phyloP scores from a whole-genome alignment of 2,329 filamentous ascomycete genomes.

The Pseudocercospora eumusae region DNA sequence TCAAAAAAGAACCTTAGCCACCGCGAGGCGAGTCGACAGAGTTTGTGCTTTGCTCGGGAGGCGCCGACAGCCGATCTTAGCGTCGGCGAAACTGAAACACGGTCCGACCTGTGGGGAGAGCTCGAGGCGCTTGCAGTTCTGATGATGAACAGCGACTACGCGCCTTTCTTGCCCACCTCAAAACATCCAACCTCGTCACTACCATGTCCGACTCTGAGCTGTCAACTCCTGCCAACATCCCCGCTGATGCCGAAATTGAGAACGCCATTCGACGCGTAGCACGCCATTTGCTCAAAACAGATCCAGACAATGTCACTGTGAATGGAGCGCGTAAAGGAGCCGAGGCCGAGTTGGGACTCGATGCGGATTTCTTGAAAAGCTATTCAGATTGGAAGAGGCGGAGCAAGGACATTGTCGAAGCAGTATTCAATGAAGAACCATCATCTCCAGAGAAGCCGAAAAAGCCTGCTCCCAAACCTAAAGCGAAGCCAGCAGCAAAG shows the following conservation, averaged over 20 bases:
- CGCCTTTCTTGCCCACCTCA: too few species aligned
- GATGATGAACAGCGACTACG: conserved; percentile 1
- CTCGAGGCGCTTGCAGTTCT: neutral
- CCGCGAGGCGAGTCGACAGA: neutral
- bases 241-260: conserved; percentile 44
- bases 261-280: conserved; percentile 46
- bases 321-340: conserved; percentile 57
- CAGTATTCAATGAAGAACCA: conserved; percentile 48
- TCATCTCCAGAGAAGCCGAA: conserved; percentile 28
- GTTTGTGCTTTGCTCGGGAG: neutral
- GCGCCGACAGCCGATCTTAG: neutral
- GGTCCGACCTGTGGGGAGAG: neutral
- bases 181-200: neutral
- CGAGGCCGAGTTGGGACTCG: conserved; percentile 55
- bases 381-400: conserved; percentile 55
- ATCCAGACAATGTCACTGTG: conserved; percentile 57
- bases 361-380: conserved; percentile 58
- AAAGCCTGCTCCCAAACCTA: conserved; percentile 24
- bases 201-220: conserved; percentile 34
- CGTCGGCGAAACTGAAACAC: neutral
- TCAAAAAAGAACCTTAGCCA: neutral
- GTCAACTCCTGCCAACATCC: conserved; percentile 30
- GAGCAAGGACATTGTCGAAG: conserved; percentile 57
- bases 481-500: conserved; percentile 28
- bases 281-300: conserved; percentile 42